Percentiles rank a stretch among this genome's conserved stretches.
Evolutionary conservation across 2,329 filamentous ascomycete genomes (phyloP).

Genomic region (Clonostachys rhizophaga): DNA sequence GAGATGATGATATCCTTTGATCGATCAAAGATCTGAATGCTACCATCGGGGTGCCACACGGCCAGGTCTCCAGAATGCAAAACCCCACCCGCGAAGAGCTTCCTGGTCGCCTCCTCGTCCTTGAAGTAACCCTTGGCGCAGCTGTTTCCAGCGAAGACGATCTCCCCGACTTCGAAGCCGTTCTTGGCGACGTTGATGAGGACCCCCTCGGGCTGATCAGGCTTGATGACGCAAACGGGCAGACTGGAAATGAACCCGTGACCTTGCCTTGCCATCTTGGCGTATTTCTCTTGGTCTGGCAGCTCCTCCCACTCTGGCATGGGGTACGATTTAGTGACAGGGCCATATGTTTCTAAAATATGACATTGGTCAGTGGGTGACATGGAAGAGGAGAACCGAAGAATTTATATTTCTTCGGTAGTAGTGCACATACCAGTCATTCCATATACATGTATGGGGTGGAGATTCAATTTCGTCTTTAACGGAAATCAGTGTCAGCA

Average conservation of each 20-base stretch:
- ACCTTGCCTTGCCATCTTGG: constrained; percentile 88
- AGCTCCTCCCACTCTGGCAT: constrained; percentile 81
- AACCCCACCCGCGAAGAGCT: constrained; percentile 82
- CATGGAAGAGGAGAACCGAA: neutral
- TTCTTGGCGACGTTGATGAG: constrained; percentile 40
- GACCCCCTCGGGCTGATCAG: constrained; percentile 61
- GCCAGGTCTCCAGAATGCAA: constrained; percentile 89
- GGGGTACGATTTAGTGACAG: constrained; percentile 89
- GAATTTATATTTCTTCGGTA: too few species aligned
- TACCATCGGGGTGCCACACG: constrained; percentile 87
- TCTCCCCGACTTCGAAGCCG: constrained; percentile 46
- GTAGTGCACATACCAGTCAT: constrained; percentile 38
- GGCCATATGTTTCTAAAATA: constrained; percentile 75
- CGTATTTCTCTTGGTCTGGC: constrained; percentile 71
- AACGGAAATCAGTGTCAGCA: neutral
- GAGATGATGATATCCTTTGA: constrained; percentile 99
- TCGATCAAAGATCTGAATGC: constrained; percentile 86
- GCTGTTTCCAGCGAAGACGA: constrained; percentile 87
- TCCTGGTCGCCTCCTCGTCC: constrained; percentile 77
- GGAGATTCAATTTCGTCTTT: constrained; percentile 64
- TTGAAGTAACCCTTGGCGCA: constrained; percentile 91
- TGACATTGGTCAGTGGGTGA: neutral
- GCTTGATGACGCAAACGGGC: constrained; percentile 77
- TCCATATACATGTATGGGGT: constrained; percentile 92
- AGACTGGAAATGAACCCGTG: constrained; percentile 85